phyloP scores from a whole-genome alignment of 2,329 filamentous ascomycete genomes.

The Xylaria sp. region DNA sequence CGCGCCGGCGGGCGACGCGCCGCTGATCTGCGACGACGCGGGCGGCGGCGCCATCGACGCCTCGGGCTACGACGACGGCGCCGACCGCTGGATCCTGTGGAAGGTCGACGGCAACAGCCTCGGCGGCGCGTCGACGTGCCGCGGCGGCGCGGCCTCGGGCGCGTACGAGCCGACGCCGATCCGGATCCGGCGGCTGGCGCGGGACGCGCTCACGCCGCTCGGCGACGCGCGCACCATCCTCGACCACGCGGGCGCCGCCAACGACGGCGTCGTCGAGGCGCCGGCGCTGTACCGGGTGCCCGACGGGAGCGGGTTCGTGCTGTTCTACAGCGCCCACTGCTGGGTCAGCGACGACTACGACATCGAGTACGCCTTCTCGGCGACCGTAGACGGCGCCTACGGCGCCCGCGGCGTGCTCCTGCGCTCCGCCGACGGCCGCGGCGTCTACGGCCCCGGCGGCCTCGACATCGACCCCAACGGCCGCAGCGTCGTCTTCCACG shows the following conservation, averaged over 20 bases:
- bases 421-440: constrained; percentile 32
- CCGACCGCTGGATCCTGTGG: constrained; percentile 37
- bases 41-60: constrained; percentile 37
- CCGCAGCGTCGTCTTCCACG: constrained; percentile 33
- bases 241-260: constrained; percentile 33
- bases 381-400: constrained; percentile 35
- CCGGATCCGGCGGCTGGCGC: constrained; percentile 34
- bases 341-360: constrained; percentile 39
- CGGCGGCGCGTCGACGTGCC: constrained; percentile 37
- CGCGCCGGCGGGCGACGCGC: constrained; percentile 22
- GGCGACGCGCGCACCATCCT: constrained; percentile 31
- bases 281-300: constrained; percentile 35
- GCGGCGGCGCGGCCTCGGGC: constrained; percentile 29
- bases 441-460: constrained; percentile 36
- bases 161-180: constrained; percentile 35
- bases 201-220: constrained; percentile 33
- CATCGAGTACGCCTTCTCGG: constrained; percentile 38
- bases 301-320: constrained; percentile 30
- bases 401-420: constrained; percentile 35
- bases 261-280: constrained; percentile 37
- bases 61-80: constrained; percentile 36
- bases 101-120: constrained; percentile 39
- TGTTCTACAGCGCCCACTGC: constrained; percentile 39
- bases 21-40: constrained; percentile 34
- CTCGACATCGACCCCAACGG: constrained; percentile 38